Evolutionary conservation across 768 basidiomycete genomes (phyloP).

Genomic region (Leccinum incarnatum): DNA sequence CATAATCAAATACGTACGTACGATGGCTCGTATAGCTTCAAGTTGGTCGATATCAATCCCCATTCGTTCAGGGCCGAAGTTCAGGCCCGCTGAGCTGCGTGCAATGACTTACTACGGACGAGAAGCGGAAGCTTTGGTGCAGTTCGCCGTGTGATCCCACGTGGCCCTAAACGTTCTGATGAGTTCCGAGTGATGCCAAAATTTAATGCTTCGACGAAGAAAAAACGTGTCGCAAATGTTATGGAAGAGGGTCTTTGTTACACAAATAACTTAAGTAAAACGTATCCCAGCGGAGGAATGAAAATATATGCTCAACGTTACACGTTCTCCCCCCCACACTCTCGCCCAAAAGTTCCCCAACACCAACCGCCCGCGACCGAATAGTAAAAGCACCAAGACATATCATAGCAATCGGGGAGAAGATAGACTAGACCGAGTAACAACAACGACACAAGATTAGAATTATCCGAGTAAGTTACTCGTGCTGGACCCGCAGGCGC

Average conservation of each 20-base stretch:
- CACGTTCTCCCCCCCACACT: not conserved
- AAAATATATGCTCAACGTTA: not conserved
- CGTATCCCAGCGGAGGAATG: not conserved
- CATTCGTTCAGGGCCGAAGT: not conserved
- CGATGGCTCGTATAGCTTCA: not conserved
- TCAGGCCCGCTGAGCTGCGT: not conserved
- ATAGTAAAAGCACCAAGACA: conserved; percentile 5
- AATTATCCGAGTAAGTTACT: conserved; percentile 34
- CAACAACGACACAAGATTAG: conserved; percentile 22
- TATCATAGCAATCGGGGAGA: conserved; percentile 14
- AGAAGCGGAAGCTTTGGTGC: not conserved
- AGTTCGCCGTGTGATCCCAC: conserved; percentile 2
- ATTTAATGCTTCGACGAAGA: not conserved
- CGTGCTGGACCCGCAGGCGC: conserved; percentile 28
- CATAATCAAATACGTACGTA: not conserved
- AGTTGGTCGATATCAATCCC: not conserved
- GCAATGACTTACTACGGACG: not conserved
- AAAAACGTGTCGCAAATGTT: conserved; percentile 6
- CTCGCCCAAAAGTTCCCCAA: not conserved
- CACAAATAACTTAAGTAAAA: conserved; percentile 1
- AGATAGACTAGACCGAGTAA: conserved; percentile 13
- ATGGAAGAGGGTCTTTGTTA: not conserved
- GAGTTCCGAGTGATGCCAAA: not conserved
- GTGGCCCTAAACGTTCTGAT: not conserved
- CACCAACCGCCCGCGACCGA: not conserved